phyloP scores from a whole-genome alignment of 768 basidiomycete genomes.

The Exsudoporus frostii region DNA sequence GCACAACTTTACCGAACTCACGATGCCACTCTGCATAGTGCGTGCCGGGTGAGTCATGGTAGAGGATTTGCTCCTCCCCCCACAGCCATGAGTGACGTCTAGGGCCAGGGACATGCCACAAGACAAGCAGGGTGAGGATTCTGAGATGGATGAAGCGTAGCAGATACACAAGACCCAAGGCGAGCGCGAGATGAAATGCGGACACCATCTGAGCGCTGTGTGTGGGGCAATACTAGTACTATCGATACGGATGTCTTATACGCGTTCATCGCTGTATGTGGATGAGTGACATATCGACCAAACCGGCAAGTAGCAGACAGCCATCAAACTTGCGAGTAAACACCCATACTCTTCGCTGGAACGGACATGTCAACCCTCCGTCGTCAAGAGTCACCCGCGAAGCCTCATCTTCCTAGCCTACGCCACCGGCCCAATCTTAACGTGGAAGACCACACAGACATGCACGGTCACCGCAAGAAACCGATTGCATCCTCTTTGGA shows the following conservation, averaged over 20 bases:
- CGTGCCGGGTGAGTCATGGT: conserved; percentile 47
- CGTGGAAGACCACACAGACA: conserved; percentile 36
- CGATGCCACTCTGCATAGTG: conserved; percentile 52
- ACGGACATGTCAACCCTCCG: conserved; percentile 24
- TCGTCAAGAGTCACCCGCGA: conserved; percentile 26
- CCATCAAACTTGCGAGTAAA: conserved; percentile 5
- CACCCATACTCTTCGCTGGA: neutral
- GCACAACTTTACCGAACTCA: conserved; percentile 51
- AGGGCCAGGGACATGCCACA: conserved; percentile 54
- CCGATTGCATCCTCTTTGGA: conserved; percentile 57
- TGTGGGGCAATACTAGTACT: neutral
- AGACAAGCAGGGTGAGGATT: conserved; percentile 30
- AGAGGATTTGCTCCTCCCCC: conserved; percentile 62
- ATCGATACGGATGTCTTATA: conserved; percentile 3
- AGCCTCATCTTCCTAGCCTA: conserved; percentile 24
- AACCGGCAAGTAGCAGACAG: conserved; percentile 4
- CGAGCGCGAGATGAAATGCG: conserved; percentile 5
- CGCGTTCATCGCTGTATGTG: neutral
- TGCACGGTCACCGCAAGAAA: conserved; percentile 39
- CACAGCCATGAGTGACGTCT: conserved; percentile 47
- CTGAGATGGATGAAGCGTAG: conserved; percentile 34
- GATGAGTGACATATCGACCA: conserved; percentile 18
- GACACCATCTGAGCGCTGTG: conserved; percentile 8
- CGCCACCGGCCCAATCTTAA: conserved; percentile 34
- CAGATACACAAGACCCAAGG: conserved; percentile 28